Conservation (phyloP, 352 stramenopile species). For the Pythium insidiosum region DNA sequence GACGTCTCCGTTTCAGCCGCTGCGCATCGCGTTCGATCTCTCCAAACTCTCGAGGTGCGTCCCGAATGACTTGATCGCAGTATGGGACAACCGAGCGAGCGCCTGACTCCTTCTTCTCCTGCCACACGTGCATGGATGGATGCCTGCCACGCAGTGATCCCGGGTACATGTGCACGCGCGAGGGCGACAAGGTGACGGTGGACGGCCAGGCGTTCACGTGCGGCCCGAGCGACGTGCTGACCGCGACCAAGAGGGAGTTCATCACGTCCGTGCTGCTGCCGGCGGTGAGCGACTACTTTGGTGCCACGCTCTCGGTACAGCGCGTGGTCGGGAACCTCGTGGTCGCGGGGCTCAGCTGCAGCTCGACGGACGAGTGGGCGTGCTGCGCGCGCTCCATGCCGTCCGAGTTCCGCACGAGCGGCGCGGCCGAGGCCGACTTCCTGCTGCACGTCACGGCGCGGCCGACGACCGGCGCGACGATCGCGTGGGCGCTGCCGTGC, state of each 20-base stretch:
- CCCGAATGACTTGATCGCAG: no score
- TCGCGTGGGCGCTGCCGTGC: constrained; percentile 75
- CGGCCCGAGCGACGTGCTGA: constrained; percentile 45
- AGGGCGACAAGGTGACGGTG: constrained; percentile 36
- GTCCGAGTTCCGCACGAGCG: constrained; percentile 29
- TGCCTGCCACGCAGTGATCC: no score
- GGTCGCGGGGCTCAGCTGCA: constrained; percentile 42
- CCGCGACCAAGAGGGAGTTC: constrained; percentile 56
- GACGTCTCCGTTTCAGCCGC: constrained; percentile 37
- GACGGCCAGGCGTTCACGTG: constrained; percentile 49
- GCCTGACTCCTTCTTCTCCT: background rate
- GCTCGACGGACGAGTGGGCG: constrained; percentile 35
- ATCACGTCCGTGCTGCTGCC: constrained; percentile 60
- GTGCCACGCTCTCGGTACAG: constrained; percentile 51
- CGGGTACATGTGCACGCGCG: constrained; percentile 43
- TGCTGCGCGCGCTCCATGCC: constrained; percentile 53
- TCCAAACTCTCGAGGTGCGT: constrained; percentile 71
- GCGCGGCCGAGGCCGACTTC: constrained; percentile 63
- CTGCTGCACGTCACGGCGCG: constrained; percentile 69
- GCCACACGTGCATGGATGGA: background rate
- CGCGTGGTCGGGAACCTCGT: constrained; percentile 58
- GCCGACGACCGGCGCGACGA: constrained; percentile 54
- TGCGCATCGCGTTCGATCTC: constrained; percentile 73
- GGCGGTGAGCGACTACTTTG: constrained; percentile 54
- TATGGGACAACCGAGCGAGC: no score